Percentiles rank a stretch among this genome's conserved stretches.
Evolutionary conservation across 2,329 filamentous ascomycete species (phyloP).

Genomic region (Aspergillus fructus): DNA sequence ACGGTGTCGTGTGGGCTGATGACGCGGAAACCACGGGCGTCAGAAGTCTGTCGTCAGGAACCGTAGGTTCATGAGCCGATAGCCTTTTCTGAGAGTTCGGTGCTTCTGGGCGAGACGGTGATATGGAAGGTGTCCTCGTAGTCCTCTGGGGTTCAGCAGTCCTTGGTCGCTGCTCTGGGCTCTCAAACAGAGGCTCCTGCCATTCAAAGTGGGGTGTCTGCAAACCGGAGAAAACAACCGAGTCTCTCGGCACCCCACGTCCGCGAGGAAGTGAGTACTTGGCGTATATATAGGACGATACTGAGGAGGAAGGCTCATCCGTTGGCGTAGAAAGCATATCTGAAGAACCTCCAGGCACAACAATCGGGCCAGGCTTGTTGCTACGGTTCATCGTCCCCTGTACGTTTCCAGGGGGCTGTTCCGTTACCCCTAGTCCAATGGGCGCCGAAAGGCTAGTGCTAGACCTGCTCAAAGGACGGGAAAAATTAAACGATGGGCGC

Average conservation of each 20-base stretch:
- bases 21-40: slow-evolving; percentile 7
- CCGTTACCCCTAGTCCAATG: slow-evolving; percentile 28
- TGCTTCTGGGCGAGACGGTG: slow-evolving; percentile 19
- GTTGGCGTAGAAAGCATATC: slow-evolving; percentile 20
- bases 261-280: slow-evolving; percentile 83
- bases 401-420: slow-evolving; percentile 32
- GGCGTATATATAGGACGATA: slow-evolving; percentile 80
- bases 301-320: slow-evolving; percentile 44
- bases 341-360: slow-evolving; percentile 23
- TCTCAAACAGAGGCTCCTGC: slow-evolving; percentile 57
- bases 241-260: slow-evolving; percentile 70
- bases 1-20: neutral
- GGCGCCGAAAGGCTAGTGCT: slow-evolving; percentile 40
- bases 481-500: slow-evolving; percentile 87
- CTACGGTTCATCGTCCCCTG: slow-evolving; percentile 27
- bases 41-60: slow-evolving; percentile 18
- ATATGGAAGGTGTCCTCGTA: slow-evolving; percentile 34
- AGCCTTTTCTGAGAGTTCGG: slow-evolving; percentile 27
- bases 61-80: slow-evolving; percentile 28
- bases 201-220: slow-evolving; percentile 60
- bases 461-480: slow-evolving; percentile 73
- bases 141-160: slow-evolving; percentile 23
- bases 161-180: slow-evolving; percentile 35
- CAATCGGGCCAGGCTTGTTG: slow-evolving; percentile 35
- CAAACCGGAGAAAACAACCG: slow-evolving; percentile 58